Conservation (phyloP, 2,329 filamentous ascomycete species). For the Raffaelea arxii region DNA sequence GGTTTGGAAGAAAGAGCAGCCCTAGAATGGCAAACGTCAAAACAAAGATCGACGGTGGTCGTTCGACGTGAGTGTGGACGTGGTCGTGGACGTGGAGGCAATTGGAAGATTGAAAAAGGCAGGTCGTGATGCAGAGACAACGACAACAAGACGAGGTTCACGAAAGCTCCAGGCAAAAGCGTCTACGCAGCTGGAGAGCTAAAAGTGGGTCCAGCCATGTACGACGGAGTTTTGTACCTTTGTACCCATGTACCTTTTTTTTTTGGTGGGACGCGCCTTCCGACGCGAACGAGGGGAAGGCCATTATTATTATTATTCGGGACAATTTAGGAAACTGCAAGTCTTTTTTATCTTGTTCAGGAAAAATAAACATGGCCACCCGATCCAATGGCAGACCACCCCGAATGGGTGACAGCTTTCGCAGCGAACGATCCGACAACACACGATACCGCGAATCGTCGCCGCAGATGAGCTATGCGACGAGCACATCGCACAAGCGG, state of each 20-base stretch:
- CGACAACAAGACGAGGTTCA: neutral
- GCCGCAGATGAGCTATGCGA: slow-evolving; percentile 24
- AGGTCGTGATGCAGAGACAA: neutral
- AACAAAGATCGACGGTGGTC: neutral
- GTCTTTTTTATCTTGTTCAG: neutral
- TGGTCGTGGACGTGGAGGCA: slow-evolving; percentile 1
- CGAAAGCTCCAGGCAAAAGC: slow-evolving; percentile 18
- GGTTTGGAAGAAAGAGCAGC: slow-evolving; percentile 16
- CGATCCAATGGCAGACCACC: slow-evolving; percentile 11
- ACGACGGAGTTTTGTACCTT: neutral
- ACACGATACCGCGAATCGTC: slow-evolving; percentile 26
- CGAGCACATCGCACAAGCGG: slow-evolving; percentile 44
- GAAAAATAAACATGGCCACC: too few species aligned
- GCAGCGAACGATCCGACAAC: slow-evolving; percentile 15
- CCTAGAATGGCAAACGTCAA: slow-evolving; percentile 4
- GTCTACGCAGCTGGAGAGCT: slow-evolving; percentile 13
- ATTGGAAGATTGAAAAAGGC: neutral
- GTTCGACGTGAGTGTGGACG: neutral
- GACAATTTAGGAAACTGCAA: neutral
- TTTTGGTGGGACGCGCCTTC: slow-evolving; percentile 10
- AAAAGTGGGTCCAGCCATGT: neutral
- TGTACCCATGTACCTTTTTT: neutral
- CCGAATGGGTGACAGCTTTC: slow-evolving; percentile 22
- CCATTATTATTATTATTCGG: too few species aligned
- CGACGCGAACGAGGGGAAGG: too few species aligned